Evolutionary conservation across 2,329 filamentous ascomycete genomes (phyloP), one percentile per base, ranked within the genome.

Genomic region (Sporothrix sp.): DNA sequence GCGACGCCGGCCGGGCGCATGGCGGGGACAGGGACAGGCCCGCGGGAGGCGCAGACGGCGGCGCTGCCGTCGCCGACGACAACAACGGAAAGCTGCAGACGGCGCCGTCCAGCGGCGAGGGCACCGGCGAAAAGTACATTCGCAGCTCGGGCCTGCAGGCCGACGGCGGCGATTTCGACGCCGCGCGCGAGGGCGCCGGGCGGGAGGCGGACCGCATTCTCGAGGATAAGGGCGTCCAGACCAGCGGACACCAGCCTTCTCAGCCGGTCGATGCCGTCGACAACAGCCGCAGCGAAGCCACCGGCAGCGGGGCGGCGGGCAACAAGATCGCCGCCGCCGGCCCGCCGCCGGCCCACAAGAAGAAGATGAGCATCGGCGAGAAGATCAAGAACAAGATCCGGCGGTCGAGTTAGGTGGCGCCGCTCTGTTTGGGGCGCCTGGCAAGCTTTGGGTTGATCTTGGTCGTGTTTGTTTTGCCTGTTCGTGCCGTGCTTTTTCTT

Each of bases 301-400:
- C 75, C 57, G 71, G 73, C n/a, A 65, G 75, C 39, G 65, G 71
- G 36, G 57, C 56, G 21, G 58, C 53, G 20, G 54, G 58, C 58
- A 53, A 32, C 54, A 40, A 51, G 27, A 25, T 18, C 27, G 27
- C 20, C 2, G 14, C 30, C 1, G 32, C 32, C 16, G 43, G 32
- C 7, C n/a, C 39, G 23, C 13, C 37, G 21, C 21, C 14, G 33
- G 2, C 9, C 14, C 39, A 52, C 23, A 43, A 62, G 45, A 59
- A 60, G 37, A 61, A 64, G 54, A 67, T 68, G 40, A 75, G 75
- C 55, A 61, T 84, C 36, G 73, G 73, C 54, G 72, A 81, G 52
- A 83, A 82, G 68, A 76, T 86, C 65, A 86, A 85, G 75, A 74
- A 76, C 51, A 85, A 85, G 70, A 66, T 85, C 53, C 81, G 84